phyloP scores from a whole-genome alignment of 2,329 filamentous ascomycete genomes.

The Lecanoromycetidae sp. region DNA sequence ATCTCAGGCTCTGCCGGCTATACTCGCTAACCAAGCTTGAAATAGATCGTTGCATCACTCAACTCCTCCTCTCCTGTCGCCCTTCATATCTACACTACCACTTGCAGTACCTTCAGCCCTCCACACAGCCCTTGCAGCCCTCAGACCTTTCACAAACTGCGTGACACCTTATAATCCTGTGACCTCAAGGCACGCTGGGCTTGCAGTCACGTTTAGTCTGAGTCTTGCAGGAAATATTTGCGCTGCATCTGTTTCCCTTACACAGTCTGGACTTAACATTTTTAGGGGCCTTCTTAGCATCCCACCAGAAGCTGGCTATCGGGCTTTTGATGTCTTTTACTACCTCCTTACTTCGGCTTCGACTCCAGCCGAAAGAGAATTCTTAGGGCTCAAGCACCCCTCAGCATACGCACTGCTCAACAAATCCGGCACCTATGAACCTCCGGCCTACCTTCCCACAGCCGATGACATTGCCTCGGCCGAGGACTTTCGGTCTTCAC shows the following conservation, averaged over 20 bases:
- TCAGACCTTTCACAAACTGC: constrained; percentile 76
- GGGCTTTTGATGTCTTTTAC: constrained; percentile 96
- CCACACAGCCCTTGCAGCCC: constrained; percentile 65
- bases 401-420: constrained; percentile 68
- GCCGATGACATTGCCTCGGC: constrained; percentile 86
- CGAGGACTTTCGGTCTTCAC: constrained; percentile 76
- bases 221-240: constrained; percentile 69
- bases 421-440: constrained; percentile 71
- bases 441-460: constrained; percentile 79
- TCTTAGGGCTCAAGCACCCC: constrained; percentile 64
- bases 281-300: constrained; percentile 67
- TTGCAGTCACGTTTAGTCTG: constrained; percentile 71
- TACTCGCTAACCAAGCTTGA: constrained; percentile 2
- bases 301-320: constrained; percentile 65
- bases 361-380: constrained; percentile 77
- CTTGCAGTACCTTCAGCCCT: constrained; percentile 63
- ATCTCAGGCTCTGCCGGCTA: constrained; percentile 22
- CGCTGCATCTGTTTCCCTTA: constrained; percentile 62
- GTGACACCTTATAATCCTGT: constrained; percentile 87
- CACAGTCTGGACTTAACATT: constrained; percentile 80
- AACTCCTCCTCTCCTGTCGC: constrained; percentile 68
- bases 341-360: constrained; percentile 89
- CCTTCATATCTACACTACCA: constrained; percentile 71
- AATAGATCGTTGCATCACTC: constrained; percentile 75
- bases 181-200: constrained; percentile 62